phyloP scores from a whole-genome alignment of 768 basidiomycete species.

The Leccinellum rugosiceps region DNA sequence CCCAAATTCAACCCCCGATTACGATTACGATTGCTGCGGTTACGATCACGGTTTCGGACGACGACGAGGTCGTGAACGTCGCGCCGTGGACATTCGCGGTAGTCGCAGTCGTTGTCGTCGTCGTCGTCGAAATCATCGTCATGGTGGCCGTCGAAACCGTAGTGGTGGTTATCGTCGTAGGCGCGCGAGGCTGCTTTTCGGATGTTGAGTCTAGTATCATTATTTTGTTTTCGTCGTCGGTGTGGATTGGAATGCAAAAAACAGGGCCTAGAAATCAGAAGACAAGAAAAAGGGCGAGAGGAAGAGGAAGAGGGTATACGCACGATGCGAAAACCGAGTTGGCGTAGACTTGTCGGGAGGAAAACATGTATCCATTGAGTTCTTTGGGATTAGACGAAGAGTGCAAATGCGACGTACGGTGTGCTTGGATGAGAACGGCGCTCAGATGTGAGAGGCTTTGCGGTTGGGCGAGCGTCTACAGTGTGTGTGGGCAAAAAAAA shows the following conservation, averaged over 20 bases:
- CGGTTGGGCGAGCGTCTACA: conserved; percentile 21
- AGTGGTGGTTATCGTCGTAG: conserved; percentile 1
- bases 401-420: conserved; percentile 22
- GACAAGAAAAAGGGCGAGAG: background rate
- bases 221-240: too few species aligned
- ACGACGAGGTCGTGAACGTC: background rate
- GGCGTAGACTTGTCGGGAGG: conserved; percentile 21
- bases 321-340: conserved; percentile 31
- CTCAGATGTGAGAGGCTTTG: conserved; percentile 18
- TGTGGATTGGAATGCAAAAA: background rate
- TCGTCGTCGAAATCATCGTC: background rate
- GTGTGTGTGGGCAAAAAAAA: background rate
- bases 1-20: background rate
- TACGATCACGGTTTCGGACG: background rate
- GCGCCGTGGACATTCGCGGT: background rate
- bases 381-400: too few species aligned
- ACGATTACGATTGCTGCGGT: too few species aligned
- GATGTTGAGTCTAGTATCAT: too few species aligned
- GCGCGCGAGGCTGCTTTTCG: conserved; percentile 19
- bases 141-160: background rate
- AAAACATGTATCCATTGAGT: too few species aligned
- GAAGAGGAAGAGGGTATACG: background rate
- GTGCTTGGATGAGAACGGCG: conserved; percentile 23
- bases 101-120: background rate
- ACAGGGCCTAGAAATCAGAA: background rate